Base-by-base conservation (phyloP, 2,329 filamentous ascomycete species). In the Bertia moriformis region DNA sequence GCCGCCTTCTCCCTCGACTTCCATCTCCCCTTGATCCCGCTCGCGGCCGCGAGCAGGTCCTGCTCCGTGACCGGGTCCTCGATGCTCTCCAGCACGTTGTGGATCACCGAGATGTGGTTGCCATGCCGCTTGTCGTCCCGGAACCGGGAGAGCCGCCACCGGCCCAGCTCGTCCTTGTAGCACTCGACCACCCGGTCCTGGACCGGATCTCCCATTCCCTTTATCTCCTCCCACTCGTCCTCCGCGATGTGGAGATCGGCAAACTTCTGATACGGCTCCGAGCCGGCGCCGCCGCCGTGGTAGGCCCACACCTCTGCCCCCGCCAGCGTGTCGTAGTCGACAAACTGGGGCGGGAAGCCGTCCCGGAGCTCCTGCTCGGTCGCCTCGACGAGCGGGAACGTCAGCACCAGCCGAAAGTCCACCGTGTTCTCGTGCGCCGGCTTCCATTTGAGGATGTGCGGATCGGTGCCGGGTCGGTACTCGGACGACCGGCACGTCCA, bases 401-500 rank as follows among this genome's bases (percentile, higher is more conserved):
- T 67, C 33, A 98, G 69, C 39, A 73, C 73, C 49, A 96, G 69
- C 32, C 82, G 73, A 57, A 94, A 95, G 56, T 98, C 91, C 48
- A 98, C 77, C 0, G 87, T 93, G 62, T 98, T 98, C 57, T 98
- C 91, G 46, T 84, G 70, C 3, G 86, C 85, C 0, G 89, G 87
- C 61, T 98, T 98, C 91, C 91, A 98, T 59, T 98, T 98, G 29
- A 98, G 66, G 45, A 95, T 98, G 56, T 94, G 81, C 38, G 75
- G 74, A 58, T 98, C 91, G 12, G 91, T 98, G 47, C 91, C 91
- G 47, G 83, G 80, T 49, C 80, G 79, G 63, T 98, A 98, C 7
- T 80, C 71, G 14, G 84, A 86, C 49, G 77, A 81, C 45, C 84
- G 78, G 61, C 89, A 94, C n/a, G 91, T 96, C 60, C 96, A 98